Conservation (phyloP, 352 stramenopile genomes). For the Phytophthora meadii region DNA sequence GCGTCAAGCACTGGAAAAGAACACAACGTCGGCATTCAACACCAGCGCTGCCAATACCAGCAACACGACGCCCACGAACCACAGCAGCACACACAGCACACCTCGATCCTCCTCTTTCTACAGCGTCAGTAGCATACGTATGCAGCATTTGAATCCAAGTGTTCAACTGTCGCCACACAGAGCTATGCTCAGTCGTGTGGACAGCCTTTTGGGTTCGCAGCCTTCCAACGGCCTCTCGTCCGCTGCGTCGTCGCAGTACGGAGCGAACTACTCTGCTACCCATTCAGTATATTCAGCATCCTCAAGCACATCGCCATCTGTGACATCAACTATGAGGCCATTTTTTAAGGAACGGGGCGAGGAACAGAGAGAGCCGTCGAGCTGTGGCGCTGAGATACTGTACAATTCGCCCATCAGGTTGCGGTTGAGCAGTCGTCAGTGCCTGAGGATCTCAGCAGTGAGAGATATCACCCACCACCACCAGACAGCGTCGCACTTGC, state of each 20-base stretch:
- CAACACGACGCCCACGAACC: conserved; percentile 37
- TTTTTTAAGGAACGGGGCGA: conserved; percentile 42
- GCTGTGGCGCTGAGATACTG: conserved; percentile 73
- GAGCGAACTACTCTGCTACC: conserved; percentile 23
- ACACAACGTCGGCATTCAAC: conserved; percentile 6
- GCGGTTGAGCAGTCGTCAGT: conserved; percentile 76
- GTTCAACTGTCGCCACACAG: conserved; percentile 67
- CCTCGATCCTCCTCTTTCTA: conserved; percentile 35
- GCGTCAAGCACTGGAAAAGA: conserved; percentile 35
- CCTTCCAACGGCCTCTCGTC: conserved; percentile 3
- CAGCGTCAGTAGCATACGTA: conserved; percentile 27
- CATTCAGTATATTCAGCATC: conserved; percentile 15
- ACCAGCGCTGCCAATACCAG: conserved; percentile 36
- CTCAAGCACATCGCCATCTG: conserved; percentile 26
- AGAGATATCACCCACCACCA: conserved; percentile 12
- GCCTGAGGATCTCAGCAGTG: conserved; percentile 58
- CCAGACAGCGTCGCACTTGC: conserved; percentile 29
- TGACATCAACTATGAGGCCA: conserved; percentile 14
- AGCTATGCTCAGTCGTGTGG: conserved; percentile 66
- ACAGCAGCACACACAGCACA: conserved; percentile 36
- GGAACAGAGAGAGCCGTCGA: conserved; percentile 59
- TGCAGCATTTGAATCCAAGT: conserved; percentile 8
- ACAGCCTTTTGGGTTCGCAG: conserved; percentile 50
- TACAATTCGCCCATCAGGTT: conserved; percentile 76
- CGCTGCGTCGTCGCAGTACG: conserved; percentile 28